These are phyloP conservation scores for Xylariaceae sp. DNA, from an alignment of 2,329 filamentous ascomycete species.

Conservation along the genomic window DNA sequence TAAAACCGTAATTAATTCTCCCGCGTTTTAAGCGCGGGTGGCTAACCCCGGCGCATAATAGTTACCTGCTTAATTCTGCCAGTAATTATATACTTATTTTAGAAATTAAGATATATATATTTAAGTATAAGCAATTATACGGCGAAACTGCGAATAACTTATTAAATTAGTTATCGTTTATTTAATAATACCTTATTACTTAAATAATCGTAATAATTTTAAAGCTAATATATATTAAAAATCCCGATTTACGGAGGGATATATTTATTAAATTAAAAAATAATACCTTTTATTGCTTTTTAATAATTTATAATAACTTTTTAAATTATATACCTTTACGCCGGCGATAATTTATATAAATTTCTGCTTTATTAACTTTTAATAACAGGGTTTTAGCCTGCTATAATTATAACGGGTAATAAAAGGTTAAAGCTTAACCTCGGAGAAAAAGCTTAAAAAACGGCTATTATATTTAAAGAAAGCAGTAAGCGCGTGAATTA, in stretches of 20 bases:
- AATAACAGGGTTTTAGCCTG: too few species aligned
- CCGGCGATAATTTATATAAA: too few species aligned
- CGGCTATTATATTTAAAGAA: too few species aligned
- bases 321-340: too few species aligned
- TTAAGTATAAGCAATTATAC: conserved; percentile 36
- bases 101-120: conserved; percentile 39
- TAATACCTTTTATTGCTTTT: conserved; percentile 27
- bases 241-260: conserved; percentile 30
- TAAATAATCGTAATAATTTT: conserved; percentile 37
- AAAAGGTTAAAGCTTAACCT: too few species aligned
- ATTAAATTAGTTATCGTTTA: conserved; percentile 38
- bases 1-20: conserved; percentile 12
- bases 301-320: conserved; percentile 13
- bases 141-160: conserved; percentile 37
- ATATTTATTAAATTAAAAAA: conserved; percentile 41
- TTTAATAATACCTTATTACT: conserved; percentile 37
- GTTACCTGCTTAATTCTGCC: conserved; percentile 18
- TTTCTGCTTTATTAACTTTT: too few species aligned
- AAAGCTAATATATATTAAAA: conserved; percentile 38
- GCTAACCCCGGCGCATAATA: conserved; percentile 12
- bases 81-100: conserved; percentile 38
- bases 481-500: too few species aligned
- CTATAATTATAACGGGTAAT: too few species aligned
- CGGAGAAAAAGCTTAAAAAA: too few species aligned
- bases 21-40: conserved; percentile 3